Evolutionary conservation across 352 stramenopile genomes (phyloP).

Genomic region (Phytopythium kandeliae): DNA sequence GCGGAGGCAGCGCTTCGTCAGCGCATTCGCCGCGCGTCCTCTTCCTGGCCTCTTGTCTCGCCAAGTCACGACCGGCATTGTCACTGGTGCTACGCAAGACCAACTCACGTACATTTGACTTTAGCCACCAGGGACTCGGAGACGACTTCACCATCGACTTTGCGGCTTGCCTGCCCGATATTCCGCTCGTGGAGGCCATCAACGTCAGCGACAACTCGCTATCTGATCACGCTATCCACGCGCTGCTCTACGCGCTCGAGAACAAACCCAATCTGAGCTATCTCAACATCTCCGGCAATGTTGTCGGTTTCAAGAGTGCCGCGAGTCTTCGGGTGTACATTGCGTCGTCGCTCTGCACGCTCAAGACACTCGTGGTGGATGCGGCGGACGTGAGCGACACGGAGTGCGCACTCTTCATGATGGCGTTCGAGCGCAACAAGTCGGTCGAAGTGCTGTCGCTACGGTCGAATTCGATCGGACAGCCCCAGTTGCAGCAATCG

Average conservation of each 20-base stretch:
- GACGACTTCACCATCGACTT: conserved; percentile 61
- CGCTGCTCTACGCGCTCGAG: conserved; percentile 46
- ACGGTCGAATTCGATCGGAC: conserved; percentile 67
- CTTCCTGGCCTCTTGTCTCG: conserved; percentile 46
- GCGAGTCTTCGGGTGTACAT: conserved; percentile 49
- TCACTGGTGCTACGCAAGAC: conserved; percentile 43
- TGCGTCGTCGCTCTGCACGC: conserved; percentile 52
- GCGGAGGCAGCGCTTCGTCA: neutral
- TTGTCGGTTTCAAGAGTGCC: conserved; percentile 38
- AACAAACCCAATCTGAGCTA: conserved; percentile 61
- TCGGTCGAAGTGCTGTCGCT: conserved; percentile 60
- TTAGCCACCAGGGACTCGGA: conserved; percentile 56
- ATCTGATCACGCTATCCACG: conserved; percentile 42
- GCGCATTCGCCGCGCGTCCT: conserved; percentile 40
- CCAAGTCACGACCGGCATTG: conserved; percentile 31
- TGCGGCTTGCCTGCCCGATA: conserved; percentile 43
- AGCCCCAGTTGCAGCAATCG: conserved; percentile 12
- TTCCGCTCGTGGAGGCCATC: conserved; percentile 63
- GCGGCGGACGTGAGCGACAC: conserved; percentile 51
- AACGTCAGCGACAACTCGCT: conserved; percentile 57
- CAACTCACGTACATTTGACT: conserved; percentile 39
- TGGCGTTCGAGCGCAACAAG: conserved; percentile 68
- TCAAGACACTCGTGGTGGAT: conserved; percentile 48
- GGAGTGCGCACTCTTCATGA: conserved; percentile 67
- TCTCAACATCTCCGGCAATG: conserved; percentile 60